Conservation (phyloP, 2,329 filamentous ascomycete genomes). For the Aaosphaeria pasadenensis region DNA sequence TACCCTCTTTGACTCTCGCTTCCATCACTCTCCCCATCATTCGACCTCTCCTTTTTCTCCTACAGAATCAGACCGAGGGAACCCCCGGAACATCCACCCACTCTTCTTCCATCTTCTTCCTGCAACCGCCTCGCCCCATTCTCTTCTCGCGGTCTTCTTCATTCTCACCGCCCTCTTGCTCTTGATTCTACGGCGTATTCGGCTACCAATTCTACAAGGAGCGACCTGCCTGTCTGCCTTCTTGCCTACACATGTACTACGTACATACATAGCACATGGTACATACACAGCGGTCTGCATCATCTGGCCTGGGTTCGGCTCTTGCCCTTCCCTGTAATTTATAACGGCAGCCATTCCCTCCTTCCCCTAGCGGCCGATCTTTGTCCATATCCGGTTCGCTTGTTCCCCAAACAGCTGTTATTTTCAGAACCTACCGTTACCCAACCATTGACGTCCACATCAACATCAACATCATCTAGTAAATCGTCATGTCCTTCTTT, state of each 20-base stretch:
- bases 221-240: too few species aligned
- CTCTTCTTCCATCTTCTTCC: neutral
- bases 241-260: too few species aligned
- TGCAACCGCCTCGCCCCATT: neutral
- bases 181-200: neutral
- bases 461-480: neutral
- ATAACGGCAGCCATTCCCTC: slow-evolving; percentile 9
- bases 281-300: neutral
- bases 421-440: slow-evolving; percentile 1
- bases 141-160: neutral
- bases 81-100: too few species aligned
- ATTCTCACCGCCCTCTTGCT: slow-evolving; percentile 1
- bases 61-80: too few species aligned
- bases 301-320: neutral
- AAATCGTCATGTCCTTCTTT: neutral
- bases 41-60: too few species aligned
- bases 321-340: neutral
- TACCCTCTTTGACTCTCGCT: too few species aligned
- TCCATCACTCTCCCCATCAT: too few species aligned
- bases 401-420: neutral
- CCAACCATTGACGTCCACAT: neutral
- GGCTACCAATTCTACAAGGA: neutral
- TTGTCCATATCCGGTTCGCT: neutral
- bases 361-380: slow-evolving; percentile 6
- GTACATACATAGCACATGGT: too few species aligned